These are phyloP conservation scores for Ophiostoma piceae DNA, from an alignment of 2,329 filamentous ascomycete species.

Conservation along the genomic window DNA sequence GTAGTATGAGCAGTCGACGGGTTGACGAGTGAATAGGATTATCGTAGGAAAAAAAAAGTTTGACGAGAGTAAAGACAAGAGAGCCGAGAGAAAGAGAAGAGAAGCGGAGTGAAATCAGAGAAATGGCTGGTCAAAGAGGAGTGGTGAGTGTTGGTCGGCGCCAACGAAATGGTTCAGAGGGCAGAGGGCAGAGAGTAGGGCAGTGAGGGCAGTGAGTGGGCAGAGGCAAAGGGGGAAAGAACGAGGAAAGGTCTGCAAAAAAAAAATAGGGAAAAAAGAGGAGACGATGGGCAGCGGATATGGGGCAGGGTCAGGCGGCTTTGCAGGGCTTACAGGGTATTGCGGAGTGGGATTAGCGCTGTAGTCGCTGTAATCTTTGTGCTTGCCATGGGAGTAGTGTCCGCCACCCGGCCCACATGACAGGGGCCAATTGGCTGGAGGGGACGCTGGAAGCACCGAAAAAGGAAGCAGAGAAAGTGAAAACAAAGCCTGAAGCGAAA, in stretches of 20 bases:
- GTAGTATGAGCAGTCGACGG: background rate
- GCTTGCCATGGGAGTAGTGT: background rate
- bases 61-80: background rate
- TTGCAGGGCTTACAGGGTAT: background rate
- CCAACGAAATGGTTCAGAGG: conserved; percentile 1
- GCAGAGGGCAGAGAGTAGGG: background rate
- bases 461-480: background rate
- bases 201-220: background rate
- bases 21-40: background rate
- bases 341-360: background rate
- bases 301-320: background rate
- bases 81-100: background rate
- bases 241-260: conserved; percentile 11
- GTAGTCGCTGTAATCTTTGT: background rate
- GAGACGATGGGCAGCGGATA: background rate
- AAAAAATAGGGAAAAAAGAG: conserved; percentile 18
- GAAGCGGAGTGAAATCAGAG: background rate
- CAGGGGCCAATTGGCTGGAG: background rate
- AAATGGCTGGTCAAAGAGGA: background rate
- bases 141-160: background rate
- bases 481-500: background rate
- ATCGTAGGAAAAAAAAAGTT: background rate
- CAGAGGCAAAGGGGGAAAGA: background rate
- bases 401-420: conserved; percentile 4
- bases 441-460: background rate